Evolutionary conservation across 2,329 filamentous ascomycete species (phyloP).

Genomic region (Aspergillus spinulosporus): DNA sequence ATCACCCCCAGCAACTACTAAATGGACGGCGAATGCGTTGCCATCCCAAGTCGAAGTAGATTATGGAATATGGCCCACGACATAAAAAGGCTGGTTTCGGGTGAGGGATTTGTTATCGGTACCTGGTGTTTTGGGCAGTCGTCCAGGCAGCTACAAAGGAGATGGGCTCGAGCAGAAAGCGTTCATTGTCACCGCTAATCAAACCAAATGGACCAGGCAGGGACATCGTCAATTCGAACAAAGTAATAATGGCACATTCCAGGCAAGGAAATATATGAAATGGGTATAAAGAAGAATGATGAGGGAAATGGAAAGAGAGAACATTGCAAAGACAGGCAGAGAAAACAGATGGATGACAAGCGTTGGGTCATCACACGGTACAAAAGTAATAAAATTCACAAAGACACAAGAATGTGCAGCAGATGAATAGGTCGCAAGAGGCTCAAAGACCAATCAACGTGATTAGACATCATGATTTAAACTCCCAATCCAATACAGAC

Average conservation of each 20-base stretch:
- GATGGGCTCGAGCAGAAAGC: background rate
- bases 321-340: conserved; percentile 15
- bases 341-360: conserved; percentile 8
- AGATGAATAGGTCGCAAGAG: conserved; percentile 1
- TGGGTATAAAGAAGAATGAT: conserved; percentile 25
- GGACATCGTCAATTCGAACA: conserved; percentile 21
- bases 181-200: conserved; percentile 4
- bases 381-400: conserved; percentile 9
- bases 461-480: conserved; percentile 24
- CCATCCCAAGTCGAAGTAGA: too few relatives aligned
- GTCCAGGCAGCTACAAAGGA: too few relatives aligned
- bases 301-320: conserved; percentile 9
- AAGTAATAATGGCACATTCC: conserved; percentile 25
- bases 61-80: too few relatives aligned
- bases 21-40: too few relatives aligned
- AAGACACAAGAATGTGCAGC: conserved; percentile 3
- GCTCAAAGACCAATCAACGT: conserved; percentile 9
- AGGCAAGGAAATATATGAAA: conserved; percentile 18
- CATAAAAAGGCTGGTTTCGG: too few relatives aligned
- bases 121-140: background rate
- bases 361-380: conserved; percentile 4
- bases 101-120: too few relatives aligned
- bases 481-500: conserved; percentile 25
- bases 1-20: too few relatives aligned
- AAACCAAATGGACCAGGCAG: conserved; percentile 16